Base-by-base conservation (phyloP, 176 grass and related monocot genomes). In the Carex kokanica region DNA sequence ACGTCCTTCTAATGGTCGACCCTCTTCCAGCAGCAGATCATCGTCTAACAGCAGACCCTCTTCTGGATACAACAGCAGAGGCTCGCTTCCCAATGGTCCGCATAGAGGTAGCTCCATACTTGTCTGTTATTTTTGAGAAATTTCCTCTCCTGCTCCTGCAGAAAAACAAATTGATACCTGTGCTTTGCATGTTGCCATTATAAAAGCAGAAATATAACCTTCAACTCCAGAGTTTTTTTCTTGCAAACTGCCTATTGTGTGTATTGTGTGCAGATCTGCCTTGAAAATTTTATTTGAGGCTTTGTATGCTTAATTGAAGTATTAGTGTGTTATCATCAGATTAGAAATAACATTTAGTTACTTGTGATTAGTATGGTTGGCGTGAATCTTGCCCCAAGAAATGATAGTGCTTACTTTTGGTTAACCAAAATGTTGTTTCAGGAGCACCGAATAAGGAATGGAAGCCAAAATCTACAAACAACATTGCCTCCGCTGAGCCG, bases 401-500 rank as follows among this genome's bases (percentile, higher is more conserved):
- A 56, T 78, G 73, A 31, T 78, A 56, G 6, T 17, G 7, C 11
- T 49, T 24, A 13, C 43, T 51, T 52, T 52, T 74, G 20, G 43
- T 74, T 74, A 51, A 52, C 52, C 5, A 3, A 31, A 55, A 7
- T 86, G 38, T 67, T 43, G 70, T 83, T 87, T 59, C 85, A 88
- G 90, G 79, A 89, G 83, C 88, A 84, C 88, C 79, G 63, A 92
- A 90, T 83, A 97, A 97, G 88, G 94, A 94, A 74, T 97, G 94
- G 94, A 97, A 97, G 71, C 92, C 92, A 86, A 97, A 97, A 86
- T 82, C 88, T 84, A 89, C 83, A 61, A 87, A 86, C 38, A 81
- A 21, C 78, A 83, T 73, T 82, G 55, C 80, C 75, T 57, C 86
- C 32, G 23, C 86, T 16, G 86, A 94, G 84, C 61, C 41, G 8